Base-by-base conservation (phyloP, 2,329 filamentous ascomycete species). In the Penicillium italicum region DNA sequence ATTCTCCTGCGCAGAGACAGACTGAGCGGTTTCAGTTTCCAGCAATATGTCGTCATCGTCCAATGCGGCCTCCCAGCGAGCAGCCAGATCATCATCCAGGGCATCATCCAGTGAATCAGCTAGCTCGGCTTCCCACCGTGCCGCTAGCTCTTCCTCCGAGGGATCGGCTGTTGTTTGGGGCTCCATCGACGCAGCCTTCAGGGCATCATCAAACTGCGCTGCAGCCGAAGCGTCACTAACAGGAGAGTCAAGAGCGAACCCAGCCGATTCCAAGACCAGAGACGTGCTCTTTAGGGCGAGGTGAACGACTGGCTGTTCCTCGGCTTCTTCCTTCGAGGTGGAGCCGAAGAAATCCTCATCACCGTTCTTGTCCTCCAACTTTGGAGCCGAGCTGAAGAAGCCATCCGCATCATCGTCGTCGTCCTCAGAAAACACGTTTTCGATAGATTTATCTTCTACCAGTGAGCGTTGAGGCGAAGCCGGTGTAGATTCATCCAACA, bases 61-160 rank as follows among this genome's bases (percentile, higher is more conserved):
- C 14, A 85, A 79, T 44, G 77, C 78, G 18, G 78, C 76, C 49
- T 82, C 69, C 63, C 70, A 82, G 69, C 57, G 91, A 85, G 61
- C 92, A 88, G 88, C 87, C 41, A 94, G 74, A 66, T 93, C 89
- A 43, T 86, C 82, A 18, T 82, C 74, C 3, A 63, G 60, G 3
- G 63, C 89, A 43, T 86, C 82, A 18, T 82, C 74, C 3, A 63
- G 60, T 3, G 63, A 55, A 46, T 89, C 88, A 14, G 78, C 90
- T 65, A 97, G 83, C 41, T 90, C 89, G 44, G 89, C 88, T 61
- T 90, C 84, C 90, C 93, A 96, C 63, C 90, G 86, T 18, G 89
- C 89, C 43, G 88, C 87, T 38, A 94, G 72, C 66, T 93, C 89
- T 40, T 86, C 82, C 7, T 82, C 74, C 2, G 66, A 62, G 16